Evolutionary conservation across 2,329 filamentous ascomycete species (phyloP).

Genomic region (Pseudodiploospora longispora): DNA sequence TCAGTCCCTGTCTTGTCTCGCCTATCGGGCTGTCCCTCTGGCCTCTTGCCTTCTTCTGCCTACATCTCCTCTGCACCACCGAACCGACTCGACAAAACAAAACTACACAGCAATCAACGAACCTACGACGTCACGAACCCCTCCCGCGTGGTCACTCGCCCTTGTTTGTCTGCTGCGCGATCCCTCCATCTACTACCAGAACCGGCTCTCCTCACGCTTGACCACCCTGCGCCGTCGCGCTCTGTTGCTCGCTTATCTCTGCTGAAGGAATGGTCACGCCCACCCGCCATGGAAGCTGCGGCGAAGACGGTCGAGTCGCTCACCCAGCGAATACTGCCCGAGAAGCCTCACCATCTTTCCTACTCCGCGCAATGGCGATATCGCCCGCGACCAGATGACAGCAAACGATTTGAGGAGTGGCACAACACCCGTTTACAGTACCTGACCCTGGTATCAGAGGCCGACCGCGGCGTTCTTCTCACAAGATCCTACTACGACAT

Average conservation of each 20-base stretch:
- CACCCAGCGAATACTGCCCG: constrained; percentile 43
- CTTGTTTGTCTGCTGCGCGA: constrained; percentile 12
- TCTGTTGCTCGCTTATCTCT: constrained; percentile 17
- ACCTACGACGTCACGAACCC: neutral
- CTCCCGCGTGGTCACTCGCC: constrained; percentile 7
- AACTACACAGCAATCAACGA: neutral
- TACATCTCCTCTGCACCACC: neutral
- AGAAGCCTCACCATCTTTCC: constrained; percentile 45
- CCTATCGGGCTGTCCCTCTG: neutral
- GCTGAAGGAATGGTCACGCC: constrained; percentile 28
- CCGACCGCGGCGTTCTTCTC: constrained; percentile 48
- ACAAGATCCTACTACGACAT: constrained; percentile 52
- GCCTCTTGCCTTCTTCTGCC: constrained; percentile 1
- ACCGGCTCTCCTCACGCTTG: constrained; percentile 10
- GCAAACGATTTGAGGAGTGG: constrained; percentile 38
- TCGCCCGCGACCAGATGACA: constrained; percentile 32
- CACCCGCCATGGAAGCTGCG: constrained; percentile 50
- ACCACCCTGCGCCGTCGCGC: constrained; percentile 14
- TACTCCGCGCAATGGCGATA: constrained; percentile 41
- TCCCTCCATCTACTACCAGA: constrained; percentile 3
- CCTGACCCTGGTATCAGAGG: constrained; percentile 48
- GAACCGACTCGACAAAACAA: neutral
- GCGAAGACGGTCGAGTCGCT: constrained; percentile 47
- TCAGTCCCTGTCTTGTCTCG: too few relatives aligned
- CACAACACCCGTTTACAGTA: constrained; percentile 45